A percentile compares a stretch with the other conserved stretches of the same genome.
phyloP scores from a whole-genome alignment of 2,329 filamentous ascomycete species.

The Nemania serpens region DNA sequence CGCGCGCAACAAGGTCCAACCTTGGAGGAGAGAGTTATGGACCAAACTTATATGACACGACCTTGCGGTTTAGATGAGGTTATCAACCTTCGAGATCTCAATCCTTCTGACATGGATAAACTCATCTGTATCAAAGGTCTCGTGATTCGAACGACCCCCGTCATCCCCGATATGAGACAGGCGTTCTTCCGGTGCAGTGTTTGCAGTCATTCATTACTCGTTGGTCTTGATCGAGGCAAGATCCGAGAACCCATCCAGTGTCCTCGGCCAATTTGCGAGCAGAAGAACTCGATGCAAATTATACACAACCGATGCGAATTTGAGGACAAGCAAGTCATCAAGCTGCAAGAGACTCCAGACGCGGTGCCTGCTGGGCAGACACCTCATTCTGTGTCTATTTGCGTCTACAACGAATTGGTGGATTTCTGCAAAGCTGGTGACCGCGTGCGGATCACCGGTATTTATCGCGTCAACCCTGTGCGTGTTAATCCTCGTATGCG shows the following conservation, averaged over 20 bases:
- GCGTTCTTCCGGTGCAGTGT: conserved; percentile 96
- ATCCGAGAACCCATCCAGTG: conserved; percentile 94
- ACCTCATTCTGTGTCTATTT: conserved; percentile 94
- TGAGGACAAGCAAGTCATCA: conserved; percentile 98
- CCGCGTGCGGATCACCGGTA: conserved; percentile 91
- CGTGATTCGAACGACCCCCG: conserved; percentile 91
- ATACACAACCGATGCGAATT: conserved; percentile 95
- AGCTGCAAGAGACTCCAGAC: conserved; percentile 96
- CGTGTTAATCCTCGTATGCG: conserved; percentile 92
- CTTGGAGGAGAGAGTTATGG: conserved; percentile 80
- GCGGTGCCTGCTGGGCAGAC: conserved; percentile 94
- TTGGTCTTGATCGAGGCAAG: conserved; percentile 92
- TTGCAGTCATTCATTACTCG: conserved; percentile 88
- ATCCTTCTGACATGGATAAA: conserved; percentile 95
- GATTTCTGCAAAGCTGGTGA: conserved; percentile 99
- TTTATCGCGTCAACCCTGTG: conserved; percentile 93
- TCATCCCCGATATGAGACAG: conserved; percentile 99
- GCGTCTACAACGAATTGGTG: conserved; percentile 94
- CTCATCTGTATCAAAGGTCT: conserved; percentile 93
- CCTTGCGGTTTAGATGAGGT: conserved; percentile 86
- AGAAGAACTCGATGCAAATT: conserved; percentile 96
- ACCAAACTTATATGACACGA: conserved; percentile 80
- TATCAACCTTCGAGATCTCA: conserved; percentile 91
- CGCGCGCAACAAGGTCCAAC: conserved; percentile 55
- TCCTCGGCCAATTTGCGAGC: conserved; percentile 77